Conservation (phyloP, 2,329 filamentous ascomycete species). For the Fusarium odoratissimum region DNA sequence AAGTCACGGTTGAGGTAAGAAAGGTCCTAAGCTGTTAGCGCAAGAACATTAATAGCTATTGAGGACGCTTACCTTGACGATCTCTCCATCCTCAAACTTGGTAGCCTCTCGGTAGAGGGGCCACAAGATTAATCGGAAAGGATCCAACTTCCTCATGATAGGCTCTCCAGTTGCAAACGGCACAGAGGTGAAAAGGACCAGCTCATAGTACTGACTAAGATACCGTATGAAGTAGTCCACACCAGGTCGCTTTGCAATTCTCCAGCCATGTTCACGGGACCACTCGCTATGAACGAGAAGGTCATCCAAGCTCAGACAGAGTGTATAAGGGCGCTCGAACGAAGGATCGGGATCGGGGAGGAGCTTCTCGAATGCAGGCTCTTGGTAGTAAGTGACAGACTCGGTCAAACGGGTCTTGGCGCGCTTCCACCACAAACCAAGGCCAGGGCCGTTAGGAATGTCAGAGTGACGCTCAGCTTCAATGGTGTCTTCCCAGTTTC, state of each 20-base stretch:
- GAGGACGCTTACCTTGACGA: slow-evolving; percentile 79
- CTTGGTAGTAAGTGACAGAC: slow-evolving; percentile 91
- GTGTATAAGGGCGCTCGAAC: slow-evolving; percentile 87
- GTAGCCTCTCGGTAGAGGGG: slow-evolving; percentile 96
- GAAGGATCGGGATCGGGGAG: slow-evolving; percentile 84
- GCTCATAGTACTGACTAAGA: slow-evolving; percentile 96
- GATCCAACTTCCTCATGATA: slow-evolving; percentile 91
- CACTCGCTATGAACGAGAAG: slow-evolving; percentile 95
- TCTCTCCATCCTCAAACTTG: slow-evolving; percentile 93
- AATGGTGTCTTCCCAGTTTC: slow-evolving; percentile 87
- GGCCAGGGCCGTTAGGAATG: slow-evolving; percentile 82
- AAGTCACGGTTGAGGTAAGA: slow-evolving; percentile 96
- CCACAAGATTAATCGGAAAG: slow-evolving; percentile 95
- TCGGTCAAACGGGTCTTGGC: slow-evolving; percentile 79
- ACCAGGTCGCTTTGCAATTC: slow-evolving; percentile 92
- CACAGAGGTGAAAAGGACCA: slow-evolving; percentile 93
- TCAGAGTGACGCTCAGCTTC: slow-evolving; percentile 77
- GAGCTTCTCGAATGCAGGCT: slow-evolving; percentile 93
- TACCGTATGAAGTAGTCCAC: slow-evolving; percentile 98
- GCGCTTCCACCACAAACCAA: slow-evolving; percentile 82
- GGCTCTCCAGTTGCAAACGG: slow-evolving; percentile 87
- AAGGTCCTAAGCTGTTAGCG: slow-evolving; percentile 74
- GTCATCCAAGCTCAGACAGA: slow-evolving; percentile 93
- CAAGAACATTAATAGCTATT: neutral
- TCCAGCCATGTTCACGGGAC: slow-evolving; percentile 93